These are phyloP conservation scores for Trichoderma virens DNA, from an alignment of 495 filamentous ascomycete genomes.

Conservation along the genomic window DNA sequence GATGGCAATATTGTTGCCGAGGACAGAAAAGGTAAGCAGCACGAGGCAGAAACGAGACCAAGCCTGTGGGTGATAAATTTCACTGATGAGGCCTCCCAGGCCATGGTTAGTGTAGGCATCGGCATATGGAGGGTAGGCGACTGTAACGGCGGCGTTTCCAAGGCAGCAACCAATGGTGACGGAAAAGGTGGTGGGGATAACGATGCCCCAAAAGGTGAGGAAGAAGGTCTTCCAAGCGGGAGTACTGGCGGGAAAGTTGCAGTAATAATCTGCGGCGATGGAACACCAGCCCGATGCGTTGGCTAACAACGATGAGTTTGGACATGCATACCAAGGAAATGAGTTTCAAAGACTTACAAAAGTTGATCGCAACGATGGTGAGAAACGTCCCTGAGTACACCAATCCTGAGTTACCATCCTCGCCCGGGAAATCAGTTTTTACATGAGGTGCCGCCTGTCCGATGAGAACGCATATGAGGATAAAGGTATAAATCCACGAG, in stretches of 20 bases:
- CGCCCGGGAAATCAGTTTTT: neutral
- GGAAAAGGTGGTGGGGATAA: neutral
- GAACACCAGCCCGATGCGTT: conserved; percentile 1
- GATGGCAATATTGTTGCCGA: neutral
- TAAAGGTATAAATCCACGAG: neutral
- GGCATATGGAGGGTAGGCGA: neutral
- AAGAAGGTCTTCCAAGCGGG: neutral
- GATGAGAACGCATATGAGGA: neutral
- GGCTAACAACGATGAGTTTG: neutral
- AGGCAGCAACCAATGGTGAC: neutral
- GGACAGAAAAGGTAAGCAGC: neutral
- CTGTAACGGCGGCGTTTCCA: neutral
- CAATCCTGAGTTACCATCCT: neutral
- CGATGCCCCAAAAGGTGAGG: conserved; percentile 1
- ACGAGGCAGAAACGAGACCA: neutral
- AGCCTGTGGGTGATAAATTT: neutral
- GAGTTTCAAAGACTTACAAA: neutral
- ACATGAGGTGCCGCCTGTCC: neutral
- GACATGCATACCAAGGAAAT: neutral
- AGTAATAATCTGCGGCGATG: neutral
- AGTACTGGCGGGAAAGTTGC: neutral
- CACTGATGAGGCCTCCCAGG: neutral
- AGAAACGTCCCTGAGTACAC: neutral
- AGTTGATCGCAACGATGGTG: conserved; percentile 1
- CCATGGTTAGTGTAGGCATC: neutral